A percentile compares a stretch with the other conserved stretches of the same genome.
phyloP scores from a whole-genome alignment of 495 filamentous ascomycete species.

The Neurospora sp. region DNA sequence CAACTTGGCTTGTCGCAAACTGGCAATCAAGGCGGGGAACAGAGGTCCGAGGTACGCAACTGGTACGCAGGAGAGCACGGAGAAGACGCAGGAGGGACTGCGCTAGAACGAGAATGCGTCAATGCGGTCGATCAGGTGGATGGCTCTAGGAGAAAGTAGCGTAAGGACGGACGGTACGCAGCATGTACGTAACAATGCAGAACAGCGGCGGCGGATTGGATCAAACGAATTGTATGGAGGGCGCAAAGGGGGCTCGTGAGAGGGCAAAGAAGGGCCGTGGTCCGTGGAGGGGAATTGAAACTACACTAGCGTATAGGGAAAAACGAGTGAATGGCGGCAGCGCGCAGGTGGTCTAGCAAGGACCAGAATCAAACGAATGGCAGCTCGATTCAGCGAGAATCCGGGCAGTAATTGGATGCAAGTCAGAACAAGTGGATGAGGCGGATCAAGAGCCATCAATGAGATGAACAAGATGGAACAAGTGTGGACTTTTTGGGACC shows the following conservation, averaged over 20 bases:
- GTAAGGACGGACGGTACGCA: not conserved
- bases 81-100: not conserved
- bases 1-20: not conserved
- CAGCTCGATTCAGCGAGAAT: not conserved
- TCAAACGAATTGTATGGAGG: not conserved
- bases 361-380: not conserved
- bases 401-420: not conserved
- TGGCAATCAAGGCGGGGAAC: not conserved
- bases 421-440: not conserved
- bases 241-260: not conserved
- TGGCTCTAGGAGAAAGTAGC: not conserved
- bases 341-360: not conserved
- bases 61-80: not conserved
- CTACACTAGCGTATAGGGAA: not conserved
- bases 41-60: not conserved
- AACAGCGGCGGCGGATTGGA: not conserved
- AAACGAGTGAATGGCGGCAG: not conserved
- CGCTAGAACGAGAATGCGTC: not conserved
- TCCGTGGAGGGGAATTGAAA: not conserved
- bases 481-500: not conserved
- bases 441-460: not conserved
- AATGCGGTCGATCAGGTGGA: not conserved
- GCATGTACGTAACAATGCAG: not conserved
- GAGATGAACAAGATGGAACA: not conserved
- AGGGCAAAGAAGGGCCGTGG: not conserved